Percentiles rank a stretch among this genome's conserved stretches.
Conservation (phyloP, 257 asterid genomes). For the Lycium ferocissimum region DNA sequence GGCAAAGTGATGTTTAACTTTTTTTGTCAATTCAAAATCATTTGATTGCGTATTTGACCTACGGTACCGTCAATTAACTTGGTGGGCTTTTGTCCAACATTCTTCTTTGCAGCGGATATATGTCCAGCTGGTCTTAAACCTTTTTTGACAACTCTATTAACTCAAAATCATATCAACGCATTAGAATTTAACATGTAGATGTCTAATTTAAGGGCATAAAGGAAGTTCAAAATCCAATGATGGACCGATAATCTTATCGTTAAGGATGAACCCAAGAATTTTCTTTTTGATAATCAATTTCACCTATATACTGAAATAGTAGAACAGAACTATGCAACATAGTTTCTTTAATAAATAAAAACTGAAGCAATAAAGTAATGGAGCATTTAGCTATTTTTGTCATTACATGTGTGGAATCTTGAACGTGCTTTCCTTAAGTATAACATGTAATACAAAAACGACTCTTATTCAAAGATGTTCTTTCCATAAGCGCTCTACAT, state of each 20-base stretch:
- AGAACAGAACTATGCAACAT: background rate
- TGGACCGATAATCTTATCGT: background rate
- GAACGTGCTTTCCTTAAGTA: background rate
- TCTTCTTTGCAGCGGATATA: background rate
- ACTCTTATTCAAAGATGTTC: background rate
- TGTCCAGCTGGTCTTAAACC: background rate
- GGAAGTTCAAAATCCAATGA: background rate
- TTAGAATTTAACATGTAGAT: background rate
- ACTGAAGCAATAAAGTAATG: background rate
- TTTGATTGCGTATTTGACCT: background rate
- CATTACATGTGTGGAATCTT: slow-evolving; percentile 3
- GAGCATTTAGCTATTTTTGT: background rate
- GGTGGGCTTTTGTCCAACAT: background rate
- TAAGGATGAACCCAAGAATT: background rate
- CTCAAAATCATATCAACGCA: background rate
- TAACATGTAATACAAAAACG: background rate
- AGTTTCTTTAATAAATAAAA: background rate
- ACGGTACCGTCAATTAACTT: too few relatives aligned
- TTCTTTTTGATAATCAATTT: background rate
- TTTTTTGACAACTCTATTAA: background rate
- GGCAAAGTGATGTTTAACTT: background rate
- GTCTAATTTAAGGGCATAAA: background rate
- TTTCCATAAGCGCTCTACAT: background rate
- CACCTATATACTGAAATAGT: background rate
- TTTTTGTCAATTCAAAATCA: background rate